Conservation (phyloP, 2,329 filamentous ascomycete genomes). For the Apiospora aurea region DNA sequence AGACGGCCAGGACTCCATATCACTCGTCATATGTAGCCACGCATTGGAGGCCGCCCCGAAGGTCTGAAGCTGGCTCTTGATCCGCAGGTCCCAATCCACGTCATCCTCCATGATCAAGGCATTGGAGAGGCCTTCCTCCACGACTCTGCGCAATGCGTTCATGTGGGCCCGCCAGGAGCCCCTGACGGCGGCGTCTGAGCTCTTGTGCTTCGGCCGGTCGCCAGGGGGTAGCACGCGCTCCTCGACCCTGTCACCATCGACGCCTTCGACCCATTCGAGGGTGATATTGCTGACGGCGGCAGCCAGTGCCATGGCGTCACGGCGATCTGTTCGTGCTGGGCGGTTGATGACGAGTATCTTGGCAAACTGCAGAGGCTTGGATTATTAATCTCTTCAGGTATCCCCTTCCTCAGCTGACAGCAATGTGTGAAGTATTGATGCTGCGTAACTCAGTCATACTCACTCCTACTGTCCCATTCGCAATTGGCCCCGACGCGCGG, state of each 20-base stretch:
- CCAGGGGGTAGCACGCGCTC: slow-evolving; percentile 49
- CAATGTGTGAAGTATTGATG: background rate
- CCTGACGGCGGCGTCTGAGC: background rate
- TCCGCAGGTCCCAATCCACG: slow-evolving; percentile 48
- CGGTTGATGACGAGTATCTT: slow-evolving; percentile 51
- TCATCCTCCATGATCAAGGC: slow-evolving; percentile 50
- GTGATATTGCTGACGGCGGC: slow-evolving; percentile 51
- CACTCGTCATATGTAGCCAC: background rate
- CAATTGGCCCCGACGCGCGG: background rate
- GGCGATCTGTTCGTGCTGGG: slow-evolving; percentile 55
- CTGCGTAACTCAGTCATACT: background rate
- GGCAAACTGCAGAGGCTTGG: background rate
- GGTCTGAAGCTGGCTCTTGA: slow-evolving; percentile 42
- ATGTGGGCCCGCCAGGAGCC: slow-evolving; percentile 52
- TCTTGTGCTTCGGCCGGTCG: slow-evolving; percentile 31
- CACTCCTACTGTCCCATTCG: slow-evolving; percentile 1
- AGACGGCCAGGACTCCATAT: background rate
- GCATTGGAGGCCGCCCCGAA: slow-evolving; percentile 31
- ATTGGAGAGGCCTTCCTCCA: slow-evolving; percentile 43
- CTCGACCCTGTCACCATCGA: background rate
- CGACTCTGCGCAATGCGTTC: slow-evolving; percentile 46
- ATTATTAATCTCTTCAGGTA: background rate
- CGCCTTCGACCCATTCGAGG: background rate
- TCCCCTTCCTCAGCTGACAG: too few species aligned
- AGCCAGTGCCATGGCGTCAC: slow-evolving; percentile 54